These are phyloP conservation scores for Gaultheria prostrata DNA, from an alignment of 148 eudicot species.

Conservation along the genomic window DNA sequence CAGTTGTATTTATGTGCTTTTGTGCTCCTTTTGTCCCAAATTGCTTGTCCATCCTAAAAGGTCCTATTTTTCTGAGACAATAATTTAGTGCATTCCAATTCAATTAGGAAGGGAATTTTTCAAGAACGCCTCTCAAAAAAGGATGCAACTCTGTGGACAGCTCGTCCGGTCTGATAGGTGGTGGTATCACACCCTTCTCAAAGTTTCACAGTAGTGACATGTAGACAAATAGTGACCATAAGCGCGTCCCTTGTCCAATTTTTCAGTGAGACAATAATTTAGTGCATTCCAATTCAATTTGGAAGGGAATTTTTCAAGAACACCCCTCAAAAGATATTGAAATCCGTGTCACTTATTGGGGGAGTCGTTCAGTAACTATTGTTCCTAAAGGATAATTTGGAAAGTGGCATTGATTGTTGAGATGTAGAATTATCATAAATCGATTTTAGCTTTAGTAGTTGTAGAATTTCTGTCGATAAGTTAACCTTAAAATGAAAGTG, in stretches of 20 bases:
- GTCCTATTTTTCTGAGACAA: neutral
- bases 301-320: neutral
- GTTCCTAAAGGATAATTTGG: neutral
- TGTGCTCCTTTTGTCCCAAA: neutral
- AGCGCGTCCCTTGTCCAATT: no score
- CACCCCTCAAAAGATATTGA: neutral
- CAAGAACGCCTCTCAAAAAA: neutral
- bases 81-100: neutral
- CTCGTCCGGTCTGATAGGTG: no score
- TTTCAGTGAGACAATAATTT: neutral
- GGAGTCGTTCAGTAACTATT: neutral
- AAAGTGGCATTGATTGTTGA: neutral
- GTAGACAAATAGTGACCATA: no score
- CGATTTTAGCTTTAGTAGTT: neutral
- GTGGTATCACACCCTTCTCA: no score
- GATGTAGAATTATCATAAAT: neutral
- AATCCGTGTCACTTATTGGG: neutral
- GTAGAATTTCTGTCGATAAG: neutral
- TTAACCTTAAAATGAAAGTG: neutral
- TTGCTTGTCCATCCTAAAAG: slow-evolving; percentile 5
- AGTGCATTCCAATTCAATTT: neutral
- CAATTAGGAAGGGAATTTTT: neutral
- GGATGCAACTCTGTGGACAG: no score
- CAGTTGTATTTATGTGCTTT: neutral
- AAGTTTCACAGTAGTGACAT: no score